Evolutionary conservation across 176 grass and related monocot genomes (phyloP), one percentile per base, ranked within the genome.

Genomic region (Paspalum notatum): DNA sequence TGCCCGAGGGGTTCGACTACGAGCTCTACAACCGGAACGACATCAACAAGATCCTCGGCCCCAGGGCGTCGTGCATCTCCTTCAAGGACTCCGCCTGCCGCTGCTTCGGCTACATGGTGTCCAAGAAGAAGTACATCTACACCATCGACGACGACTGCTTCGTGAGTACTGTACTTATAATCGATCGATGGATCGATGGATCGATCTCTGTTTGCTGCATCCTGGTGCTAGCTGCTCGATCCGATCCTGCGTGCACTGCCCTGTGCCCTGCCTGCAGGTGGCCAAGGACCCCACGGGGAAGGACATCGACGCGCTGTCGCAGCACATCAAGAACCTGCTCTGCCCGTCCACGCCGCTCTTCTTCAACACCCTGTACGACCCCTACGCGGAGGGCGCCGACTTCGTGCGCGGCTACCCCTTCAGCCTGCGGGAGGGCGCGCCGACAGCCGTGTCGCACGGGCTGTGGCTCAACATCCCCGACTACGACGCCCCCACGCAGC

Each of bases 11-110:
- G 3, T 94, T 94, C 80, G 89, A 94, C 84, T 91, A 91, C 67
- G 86, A 94, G 84, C 87, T 94, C 81, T 91, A 94, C 83, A 94
- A 94, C 84, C 89, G 89, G 72, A 92, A 95, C 71, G 86, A 95
- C 81, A 89, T 95, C 78, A 84, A 94, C 81, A 50, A 56, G 72
- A 91, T 95, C 80, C 87, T 95, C 17, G 92, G 92, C 0, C 88
- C 82, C 48, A 82, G 66, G 70, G 78, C 91, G 14, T 88, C 82
- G 20, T 93, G 88, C 78, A 93, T 93, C 86, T 94, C 91, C 32
- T 91, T 91, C 85, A 94, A 94, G 85, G 91, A 94, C 72, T 94
- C 91, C 6, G 83, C 85, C 1, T 94, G 88, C 88, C 82, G 91
- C 75, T 94, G 88, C 85, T 94, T 90, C 74, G 91, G 88, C 18